Conservation (phyloP, 345 rosid genomes). For the Lepidium didymum region DNA sequence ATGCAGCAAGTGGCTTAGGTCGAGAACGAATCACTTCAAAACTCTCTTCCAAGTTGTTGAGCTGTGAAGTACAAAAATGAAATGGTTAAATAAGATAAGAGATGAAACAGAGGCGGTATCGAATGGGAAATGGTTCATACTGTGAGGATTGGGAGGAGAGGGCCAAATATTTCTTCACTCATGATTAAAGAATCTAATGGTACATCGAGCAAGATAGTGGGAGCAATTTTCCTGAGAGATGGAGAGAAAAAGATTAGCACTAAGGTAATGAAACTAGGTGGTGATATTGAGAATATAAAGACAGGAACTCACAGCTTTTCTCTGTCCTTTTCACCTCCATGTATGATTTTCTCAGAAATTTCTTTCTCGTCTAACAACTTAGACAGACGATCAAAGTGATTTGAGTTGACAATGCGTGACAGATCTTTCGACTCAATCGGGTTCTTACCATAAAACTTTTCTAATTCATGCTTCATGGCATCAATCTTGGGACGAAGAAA, state of each 20-base stretch:
- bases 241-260: background rate
- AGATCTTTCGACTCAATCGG: constrained; percentile 77
- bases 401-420: constrained; percentile 71
- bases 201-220: constrained; percentile 83
- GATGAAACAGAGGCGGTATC: background rate
- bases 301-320: constrained; percentile 55
- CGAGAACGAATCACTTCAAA: constrained; percentile 64
- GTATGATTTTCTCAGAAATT: constrained; percentile 68
- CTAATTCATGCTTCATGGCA: constrained; percentile 51
- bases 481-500: constrained; percentile 45
- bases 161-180: constrained; percentile 95
- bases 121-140: constrained; percentile 29
- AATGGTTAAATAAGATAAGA: background rate
- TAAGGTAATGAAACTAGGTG: background rate
- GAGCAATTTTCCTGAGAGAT: constrained; percentile 60
- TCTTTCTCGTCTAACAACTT: constrained; percentile 81
- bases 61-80: constrained; percentile 32
- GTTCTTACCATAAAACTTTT: constrained; percentile 64
- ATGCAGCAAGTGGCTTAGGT: constrained; percentile 90
- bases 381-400: constrained; percentile 68
- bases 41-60: constrained; percentile 74
- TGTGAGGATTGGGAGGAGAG: constrained; percentile 75
- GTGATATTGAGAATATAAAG: background rate
- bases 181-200: constrained; percentile 70
- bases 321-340: constrained; percentile 73